Evolutionary conservation across 352 stramenopile genomes (phyloP), one percentile per base, ranked within the genome.

Genomic region (Phytophthora tubulina): DNA sequence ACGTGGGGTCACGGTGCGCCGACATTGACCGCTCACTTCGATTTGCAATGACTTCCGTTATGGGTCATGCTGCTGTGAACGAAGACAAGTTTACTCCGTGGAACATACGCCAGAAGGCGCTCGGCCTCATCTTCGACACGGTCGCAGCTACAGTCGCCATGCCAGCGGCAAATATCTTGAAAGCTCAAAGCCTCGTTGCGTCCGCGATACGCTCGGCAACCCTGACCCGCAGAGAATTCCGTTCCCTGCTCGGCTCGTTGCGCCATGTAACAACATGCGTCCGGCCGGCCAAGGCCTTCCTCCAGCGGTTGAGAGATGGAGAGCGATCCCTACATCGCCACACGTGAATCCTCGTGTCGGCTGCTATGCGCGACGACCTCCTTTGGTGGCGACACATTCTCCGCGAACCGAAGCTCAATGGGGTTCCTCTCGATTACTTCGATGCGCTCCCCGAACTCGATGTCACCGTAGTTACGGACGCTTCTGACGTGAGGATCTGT

Each of bases 41-140:
- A 10, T 31, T n/a, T 6, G 61, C 50, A 2, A 79, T 79, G 72
- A 17, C 48, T 4, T 15, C 27, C 8, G 55, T 75, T 0, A 15
- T 75, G 17, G 50, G 56, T 0, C 21, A 35, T 9, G 27, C 32
- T 2, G 51, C 62, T 4, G 57, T 80, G 13, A 70, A 76, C n/a
- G 59, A 73, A 30, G 32, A 70, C 2, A 80, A 74, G 21, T 74
- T 76, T 17, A 55, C 63, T 0, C 30, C 36, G 1, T 79, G 72
- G 59, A 33, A 49, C 13, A 13, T 6, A 0, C 30, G 21, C 9
- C 55, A 75, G 4, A 60, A 70, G 27, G 55, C 67, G 6, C 38
- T 60, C 15, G 35, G 53, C 0, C 46, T 80, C 0, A 10, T 58
- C 0, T 77, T 80, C 33, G 50, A 77, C 35, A 70, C 73, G 0